These are phyloP conservation scores for Schizosaccharomyces lindneri DNA, from an alignment of 805 yeast species.

Conservation along the genomic window DNA sequence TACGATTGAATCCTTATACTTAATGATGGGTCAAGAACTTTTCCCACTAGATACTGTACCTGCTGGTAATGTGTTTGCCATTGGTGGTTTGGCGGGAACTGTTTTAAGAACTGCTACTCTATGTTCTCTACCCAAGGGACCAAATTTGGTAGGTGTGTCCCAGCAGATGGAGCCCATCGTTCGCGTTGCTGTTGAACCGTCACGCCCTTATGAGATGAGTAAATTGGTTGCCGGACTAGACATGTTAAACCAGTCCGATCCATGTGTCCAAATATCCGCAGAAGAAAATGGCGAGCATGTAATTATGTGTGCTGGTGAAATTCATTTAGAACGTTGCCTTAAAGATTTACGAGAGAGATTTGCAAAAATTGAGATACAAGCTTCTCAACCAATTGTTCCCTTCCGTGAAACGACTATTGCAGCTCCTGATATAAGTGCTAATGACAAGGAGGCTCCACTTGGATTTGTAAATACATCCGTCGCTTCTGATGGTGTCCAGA, in stretches of 20 bases:
- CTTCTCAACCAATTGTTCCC: constrained; percentile 84
- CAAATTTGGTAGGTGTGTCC: constrained; percentile 55
- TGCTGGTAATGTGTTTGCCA: constrained; percentile 86
- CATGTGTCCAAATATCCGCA: constrained; percentile 68
- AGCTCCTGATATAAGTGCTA: constrained; percentile 25
- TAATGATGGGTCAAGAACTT: constrained; percentile 82
- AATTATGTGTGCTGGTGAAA: constrained; percentile 85
- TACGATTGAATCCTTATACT: constrained; percentile 40
- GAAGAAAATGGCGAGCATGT: constrained; percentile 86
- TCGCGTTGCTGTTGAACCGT: constrained; percentile 87
- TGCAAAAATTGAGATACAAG: constrained; percentile 69
- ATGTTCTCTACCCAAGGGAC: constrained; percentile 32
- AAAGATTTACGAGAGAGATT: constrained; percentile 76
- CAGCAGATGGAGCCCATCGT: constrained; percentile 60
- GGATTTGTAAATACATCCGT: constrained; percentile 19
- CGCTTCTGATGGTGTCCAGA: constrained; percentile 24
- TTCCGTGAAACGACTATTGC: constrained; percentile 59
- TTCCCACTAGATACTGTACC: constrained; percentile 59
- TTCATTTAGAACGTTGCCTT: constrained; percentile 82
- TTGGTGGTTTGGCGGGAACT: constrained; percentile 67
- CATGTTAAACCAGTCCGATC: constrained; percentile 67
- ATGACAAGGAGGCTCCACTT: constrained; percentile 22
- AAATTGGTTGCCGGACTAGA: constrained; percentile 56
- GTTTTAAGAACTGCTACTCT: constrained; percentile 73
- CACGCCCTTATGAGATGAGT: constrained; percentile 55